phyloP scores from a whole-genome alignment of 441 rosid species.

The Populus tomentosa region DNA sequence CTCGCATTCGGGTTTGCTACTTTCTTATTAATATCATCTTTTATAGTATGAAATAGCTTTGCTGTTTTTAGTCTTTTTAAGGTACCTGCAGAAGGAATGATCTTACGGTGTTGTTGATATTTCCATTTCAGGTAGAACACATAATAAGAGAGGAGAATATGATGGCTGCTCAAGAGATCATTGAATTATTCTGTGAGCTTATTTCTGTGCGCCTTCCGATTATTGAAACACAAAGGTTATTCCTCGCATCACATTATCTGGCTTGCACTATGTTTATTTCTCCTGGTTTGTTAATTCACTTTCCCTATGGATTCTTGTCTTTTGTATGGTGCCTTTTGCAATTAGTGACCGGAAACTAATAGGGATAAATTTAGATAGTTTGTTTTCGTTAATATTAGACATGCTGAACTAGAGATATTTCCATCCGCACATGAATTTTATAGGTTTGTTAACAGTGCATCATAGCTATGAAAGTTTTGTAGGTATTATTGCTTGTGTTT shows the following conservation, averaged over 20 bases:
- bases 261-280: background rate
- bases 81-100: background rate
- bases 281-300: slow-evolving; percentile 2
- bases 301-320: background rate
- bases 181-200: slow-evolving; percentile 86
- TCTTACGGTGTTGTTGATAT: background rate
- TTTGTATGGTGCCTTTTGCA: background rate
- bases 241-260: background rate
- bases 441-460: background rate
- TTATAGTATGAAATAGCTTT: background rate
- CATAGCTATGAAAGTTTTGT: background rate
- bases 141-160: slow-evolving; percentile 91
- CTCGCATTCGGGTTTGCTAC: slow-evolving; percentile 81
- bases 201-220: slow-evolving; percentile 85
- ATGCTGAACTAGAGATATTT: background rate
- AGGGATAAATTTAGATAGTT: background rate
- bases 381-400: background rate
- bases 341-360: background rate
- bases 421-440: background rate
- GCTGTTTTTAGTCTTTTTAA: background rate
- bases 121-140: slow-evolving; percentile 75
- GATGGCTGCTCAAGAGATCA: slow-evolving; percentile 97
- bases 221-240: slow-evolving; percentile 79
- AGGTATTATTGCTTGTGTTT: background rate
- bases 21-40: background rate